Percentiles rank a stretch among this genome's conserved stretches.
Conservation (phyloP, 73 alveolate species). For the Paramecium sonneborni region DNA sequence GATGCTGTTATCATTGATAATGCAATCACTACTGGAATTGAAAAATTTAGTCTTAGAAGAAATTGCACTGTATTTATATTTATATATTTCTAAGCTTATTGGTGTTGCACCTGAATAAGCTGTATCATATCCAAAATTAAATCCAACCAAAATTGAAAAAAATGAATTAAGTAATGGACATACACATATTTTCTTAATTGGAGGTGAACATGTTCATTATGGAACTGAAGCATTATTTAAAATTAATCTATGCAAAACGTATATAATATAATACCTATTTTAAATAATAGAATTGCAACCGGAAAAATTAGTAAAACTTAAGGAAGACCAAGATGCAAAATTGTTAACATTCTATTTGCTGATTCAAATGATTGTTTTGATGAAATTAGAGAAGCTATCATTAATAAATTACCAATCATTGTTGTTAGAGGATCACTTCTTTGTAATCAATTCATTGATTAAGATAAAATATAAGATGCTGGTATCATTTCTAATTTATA, state of each 20-base stretch:
- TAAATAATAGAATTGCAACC: background rate
- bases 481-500: background rate
- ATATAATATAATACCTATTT: background rate
- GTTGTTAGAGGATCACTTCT: conserved; percentile 58
- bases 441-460: conserved; percentile 47
- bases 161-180: conserved; percentile 97
- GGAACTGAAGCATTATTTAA: conserved; percentile 7
- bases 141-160: conserved; percentile 86
- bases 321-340: conserved; percentile 55
- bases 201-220: background rate
- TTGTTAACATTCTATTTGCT: conserved; percentile 62
- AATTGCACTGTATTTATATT: conserved; percentile 53
- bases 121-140: conserved; percentile 93
- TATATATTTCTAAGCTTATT: conserved; percentile 73
- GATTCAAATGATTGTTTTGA: conserved; percentile 56
- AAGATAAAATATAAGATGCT: conserved; percentile 16
- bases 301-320: background rate
- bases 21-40: conserved; percentile 94
- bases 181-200: conserved; percentile 91
- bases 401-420: conserved; percentile 54
- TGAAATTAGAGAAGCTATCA: conserved; percentile 65
- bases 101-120: conserved; percentile 98
- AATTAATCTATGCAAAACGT: conserved; percentile 24
- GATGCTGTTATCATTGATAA: conserved; percentile 94
- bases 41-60: conserved; percentile 92